Evolutionary conservation across 306 rosid species (phyloP), one percentile per base, ranked within the genome.

Genomic region (Inga laurina): DNA sequence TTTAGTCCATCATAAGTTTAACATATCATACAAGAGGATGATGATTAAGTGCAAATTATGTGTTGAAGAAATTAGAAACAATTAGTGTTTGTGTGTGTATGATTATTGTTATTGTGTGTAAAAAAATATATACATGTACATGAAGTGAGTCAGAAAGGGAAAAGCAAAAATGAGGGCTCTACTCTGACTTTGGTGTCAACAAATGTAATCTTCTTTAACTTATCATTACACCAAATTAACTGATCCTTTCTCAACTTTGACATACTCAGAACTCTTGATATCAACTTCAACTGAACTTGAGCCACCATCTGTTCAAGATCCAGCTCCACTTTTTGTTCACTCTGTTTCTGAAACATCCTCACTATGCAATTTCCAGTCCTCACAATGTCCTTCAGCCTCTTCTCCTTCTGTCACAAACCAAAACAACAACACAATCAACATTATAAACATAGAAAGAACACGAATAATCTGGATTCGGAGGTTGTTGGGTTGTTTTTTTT

Each of bases 281-380:
- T 74, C 90, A 94, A 80, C 80, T 86, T 94, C 83, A 92, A 65
- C 73, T 88, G 93, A 59, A 92, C 92, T 79, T 88, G 92, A 79
- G 97, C 93, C 18, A 88, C 70, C 48, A 92, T 74, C 69, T 88
- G 76, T 45, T 51, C 83, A n/a, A 83, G 82, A 68, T 82, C 83
- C 81, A 84, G 54, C 54, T 82, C 77, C 83, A 79, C 56, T 52
- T 70, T 39, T 32, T 71, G 76, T 45, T 83, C 83, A 51, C 80
- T 77, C 4, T 77, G 90, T 86, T 88, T 94, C 86, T 90, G 93
- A 66, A 96, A 87, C 90, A 83, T 96, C 90, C 81, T 91, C 67
- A 87, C 94, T 79, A 91, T 84, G 89, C 98, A 94, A 69, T 90
- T 90, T n/a, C 92, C 92, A 41, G 75, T 90, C 80, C 94, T 92